phyloP scores from a whole-genome alignment of 768 basidiomycete species.

The Leccinum imitatum region DNA sequence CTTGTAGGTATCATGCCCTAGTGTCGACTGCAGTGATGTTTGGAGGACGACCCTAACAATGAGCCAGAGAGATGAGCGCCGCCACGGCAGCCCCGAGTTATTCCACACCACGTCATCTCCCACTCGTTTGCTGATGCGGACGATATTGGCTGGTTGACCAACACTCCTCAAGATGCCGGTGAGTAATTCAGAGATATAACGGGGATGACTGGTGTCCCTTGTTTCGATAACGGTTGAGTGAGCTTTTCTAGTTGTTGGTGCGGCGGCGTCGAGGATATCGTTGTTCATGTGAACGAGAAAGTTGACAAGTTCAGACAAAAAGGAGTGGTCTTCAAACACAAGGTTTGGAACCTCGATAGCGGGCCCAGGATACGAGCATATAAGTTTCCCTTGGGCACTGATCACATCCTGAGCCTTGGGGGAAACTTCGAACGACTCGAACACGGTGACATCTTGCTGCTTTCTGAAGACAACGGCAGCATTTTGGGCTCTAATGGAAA shows the following conservation, averaged over 20 bases:
- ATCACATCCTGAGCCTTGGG: constrained; percentile 36
- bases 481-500: constrained; percentile 46
- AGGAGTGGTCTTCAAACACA: constrained; percentile 28
- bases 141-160: background rate
- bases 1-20: constrained; percentile 39
- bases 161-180: background rate
- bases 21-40: constrained; percentile 24
- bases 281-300: constrained; percentile 38
- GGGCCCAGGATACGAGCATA: constrained; percentile 46
- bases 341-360: constrained; percentile 36
- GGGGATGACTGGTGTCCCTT: constrained; percentile 3
- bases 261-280: constrained; percentile 31
- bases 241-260: constrained; percentile 6
- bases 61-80: constrained; percentile 38
- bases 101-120: constrained; percentile 12
- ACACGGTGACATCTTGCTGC: constrained; percentile 20
- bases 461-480: constrained; percentile 43
- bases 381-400: constrained; percentile 38
- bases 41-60: constrained; percentile 36
- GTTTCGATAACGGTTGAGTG: constrained; percentile 8
- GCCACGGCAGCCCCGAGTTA: constrained; percentile 22
- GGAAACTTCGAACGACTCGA: constrained; percentile 48
- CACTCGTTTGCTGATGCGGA: background rate
- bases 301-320: constrained; percentile 35
- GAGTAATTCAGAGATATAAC: background rate